Evolutionary conservation across 345 rosid genomes (phyloP).

Genomic region (Syzygium grande): DNA sequence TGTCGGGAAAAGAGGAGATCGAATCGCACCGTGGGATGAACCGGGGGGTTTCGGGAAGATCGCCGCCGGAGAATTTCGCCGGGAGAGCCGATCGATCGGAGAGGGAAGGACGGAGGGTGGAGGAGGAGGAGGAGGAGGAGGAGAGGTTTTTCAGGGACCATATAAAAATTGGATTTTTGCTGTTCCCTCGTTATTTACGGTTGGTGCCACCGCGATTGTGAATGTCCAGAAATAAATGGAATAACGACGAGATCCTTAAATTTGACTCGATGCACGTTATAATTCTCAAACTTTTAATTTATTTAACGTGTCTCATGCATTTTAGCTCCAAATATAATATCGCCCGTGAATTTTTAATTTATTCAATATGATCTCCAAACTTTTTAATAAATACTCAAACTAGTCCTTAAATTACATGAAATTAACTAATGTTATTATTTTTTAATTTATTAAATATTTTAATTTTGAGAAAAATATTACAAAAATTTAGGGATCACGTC

Average conservation of each 20-base stretch:
- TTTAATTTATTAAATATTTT: too few relatives aligned
- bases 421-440: too few relatives aligned
- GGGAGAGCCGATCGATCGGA: neutral
- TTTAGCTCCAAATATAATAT: too few relatives aligned
- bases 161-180: neutral
- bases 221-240: neutral
- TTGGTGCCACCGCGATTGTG: neutral
- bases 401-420: too few relatives aligned
- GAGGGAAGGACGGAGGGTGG: neutral
- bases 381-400: too few relatives aligned
- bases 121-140: neutral
- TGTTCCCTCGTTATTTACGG: neutral
- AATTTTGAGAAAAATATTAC: too few relatives aligned
- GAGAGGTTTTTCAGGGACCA: neutral
- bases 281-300: too few relatives aligned
- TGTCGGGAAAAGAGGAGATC: neutral
- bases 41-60: neutral
- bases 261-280: accelerated
- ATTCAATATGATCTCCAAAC: too few relatives aligned
- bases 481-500: too few relatives aligned
- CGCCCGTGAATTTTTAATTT: too few relatives aligned
- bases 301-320: accelerated
- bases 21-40: neutral
- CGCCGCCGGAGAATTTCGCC: neutral
- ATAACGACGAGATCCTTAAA: too few relatives aligned